These are phyloP conservation scores for Tilletia caries DNA, from an alignment of 1,284 basidiomycete genomes.

Conservation along the genomic window DNA sequence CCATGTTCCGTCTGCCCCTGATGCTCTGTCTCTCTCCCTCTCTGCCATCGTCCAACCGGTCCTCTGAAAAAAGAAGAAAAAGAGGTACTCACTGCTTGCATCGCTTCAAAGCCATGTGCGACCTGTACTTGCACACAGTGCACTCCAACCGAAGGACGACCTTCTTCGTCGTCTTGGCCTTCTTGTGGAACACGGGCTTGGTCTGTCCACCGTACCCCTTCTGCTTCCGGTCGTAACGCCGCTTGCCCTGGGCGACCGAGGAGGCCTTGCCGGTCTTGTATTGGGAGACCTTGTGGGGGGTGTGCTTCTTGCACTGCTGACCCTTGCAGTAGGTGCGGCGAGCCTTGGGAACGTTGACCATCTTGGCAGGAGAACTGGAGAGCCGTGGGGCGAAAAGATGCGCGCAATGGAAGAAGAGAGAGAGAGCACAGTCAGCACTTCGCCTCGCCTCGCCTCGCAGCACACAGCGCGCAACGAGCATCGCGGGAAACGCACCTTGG, in stretches of 20 bases:
- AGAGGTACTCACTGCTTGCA: constrained; percentile 74
- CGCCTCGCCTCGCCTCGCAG: too few species aligned
- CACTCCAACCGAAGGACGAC: constrained; percentile 96
- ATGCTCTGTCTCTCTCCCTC: too few species aligned
- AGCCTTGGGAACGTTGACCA: constrained; percentile 57
- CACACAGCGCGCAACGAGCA: too few species aligned
- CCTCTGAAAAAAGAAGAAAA: not conserved
- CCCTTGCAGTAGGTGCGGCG: constrained; percentile 84
- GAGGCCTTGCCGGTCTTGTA: constrained; percentile 56
- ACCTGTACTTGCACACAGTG: constrained; percentile 92
- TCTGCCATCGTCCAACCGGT: too few species aligned
- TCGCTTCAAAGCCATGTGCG: constrained; percentile 79
- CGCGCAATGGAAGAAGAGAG: not conserved
- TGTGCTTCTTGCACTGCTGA: constrained; percentile 98
- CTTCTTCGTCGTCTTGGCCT: constrained; percentile 89
- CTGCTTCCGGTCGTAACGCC: constrained; percentile 96
- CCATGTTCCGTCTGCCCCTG: not conserved
- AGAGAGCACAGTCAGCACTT: not conserved
- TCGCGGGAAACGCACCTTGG: too few species aligned
- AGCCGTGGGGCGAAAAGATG: not conserved
- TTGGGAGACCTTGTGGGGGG: constrained; percentile 58
- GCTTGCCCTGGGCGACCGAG: constrained; percentile 85
- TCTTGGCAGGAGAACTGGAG: constrained; percentile 25
- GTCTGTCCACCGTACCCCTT: constrained; percentile 99
- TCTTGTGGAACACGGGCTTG: constrained; percentile 99